Base-by-base conservation (phyloP, 179 eudicot species). In the Amaranthus tricolor region DNA sequence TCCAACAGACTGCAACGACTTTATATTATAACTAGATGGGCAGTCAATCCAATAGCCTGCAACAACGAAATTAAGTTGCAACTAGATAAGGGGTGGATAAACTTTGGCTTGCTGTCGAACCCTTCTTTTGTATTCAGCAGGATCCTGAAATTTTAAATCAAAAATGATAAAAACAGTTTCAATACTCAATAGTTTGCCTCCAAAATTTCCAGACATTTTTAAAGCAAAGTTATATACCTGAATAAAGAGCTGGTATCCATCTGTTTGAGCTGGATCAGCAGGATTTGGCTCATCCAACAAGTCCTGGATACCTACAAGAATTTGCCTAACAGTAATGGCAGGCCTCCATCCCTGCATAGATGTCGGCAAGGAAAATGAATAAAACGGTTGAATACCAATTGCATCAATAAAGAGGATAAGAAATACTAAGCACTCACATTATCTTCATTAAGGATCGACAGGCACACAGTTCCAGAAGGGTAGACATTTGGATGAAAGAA, bases 401-500 rank as follows among this genome's bases (percentile, higher is more conserved):
- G 9, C 12, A 16, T 44, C 68, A 75, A 13, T 65, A 58, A 48
- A 19, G 20, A 71, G 54, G 19, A 7, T 48, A 9, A 64, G 16
- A 24, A 59, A 21, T 52, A 40, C 24, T 3, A n/a, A n/a, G 50
- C n/a, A 84, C 93, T 86, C 86, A 91, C 96, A 63, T 88, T 84
- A 73, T 91, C 96, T 77, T 89, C 96, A 49, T 89, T 91, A 63
- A 91, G 91, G 51, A 91, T 91, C 31, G 96, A 91, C 61, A 89
- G 80, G 72, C 96, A 91, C 47, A 90, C 92, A 43, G 96, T 90
- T 72, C 96, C 96, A 54, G 96, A 90, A 43, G 96, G 93, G 70
- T 90, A 91, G 71, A 89, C 86, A 82, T 91, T 91, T 20, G 96
- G 96, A 60, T 90, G 96, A 50, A 90, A 90, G 83, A 90, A 90